Percentiles rank a stretch among this genome's conserved stretches.
Conservation (phyloP, 441 rosid species). For the Populus hybrid region DNA sequence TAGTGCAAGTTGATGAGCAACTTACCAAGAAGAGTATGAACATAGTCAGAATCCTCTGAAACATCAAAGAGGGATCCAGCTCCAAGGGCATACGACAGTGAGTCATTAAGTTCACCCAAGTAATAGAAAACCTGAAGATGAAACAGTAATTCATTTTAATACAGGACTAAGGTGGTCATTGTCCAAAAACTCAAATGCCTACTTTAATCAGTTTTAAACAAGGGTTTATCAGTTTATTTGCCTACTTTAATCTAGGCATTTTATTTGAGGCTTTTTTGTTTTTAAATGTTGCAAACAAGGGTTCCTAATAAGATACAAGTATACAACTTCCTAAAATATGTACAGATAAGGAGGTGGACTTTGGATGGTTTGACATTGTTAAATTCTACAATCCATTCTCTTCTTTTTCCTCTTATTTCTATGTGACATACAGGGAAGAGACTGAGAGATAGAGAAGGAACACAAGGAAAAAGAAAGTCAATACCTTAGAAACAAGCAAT, state of each 20-base stretch:
- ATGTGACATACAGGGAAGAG: not conserved
- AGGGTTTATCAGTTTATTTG: not conserved
- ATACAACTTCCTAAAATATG: not conserved
- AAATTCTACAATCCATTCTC: not conserved
- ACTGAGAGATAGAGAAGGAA: not conserved
- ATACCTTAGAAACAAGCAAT: conserved; percentile 84
- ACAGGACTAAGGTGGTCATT: not conserved
- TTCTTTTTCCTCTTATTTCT: not conserved
- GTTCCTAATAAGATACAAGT: no score
- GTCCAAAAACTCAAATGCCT: not conserved
- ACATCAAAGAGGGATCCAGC: conserved; percentile 91
- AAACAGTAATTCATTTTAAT: not conserved
- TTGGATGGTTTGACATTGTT: not conserved
- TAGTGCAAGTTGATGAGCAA: not conserved
- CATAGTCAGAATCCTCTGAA: conserved; percentile 91
- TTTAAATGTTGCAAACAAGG: no score
- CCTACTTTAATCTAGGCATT: no score
- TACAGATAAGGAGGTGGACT: not conserved
- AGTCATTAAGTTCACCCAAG: conserved; percentile 90
- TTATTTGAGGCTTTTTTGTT: no score
- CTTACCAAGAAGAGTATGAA: conserved; percentile 94
- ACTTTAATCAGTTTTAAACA: not conserved
- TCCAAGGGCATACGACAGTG: conserved; percentile 93
- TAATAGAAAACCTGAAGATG: conserved; percentile 78
- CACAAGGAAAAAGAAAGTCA: not conserved